Evolutionary conservation across 768 basidiomycete genomes (phyloP), one percentile per base, ranked within the genome.

Genomic region (Lactifluus subvellereus): DNA sequence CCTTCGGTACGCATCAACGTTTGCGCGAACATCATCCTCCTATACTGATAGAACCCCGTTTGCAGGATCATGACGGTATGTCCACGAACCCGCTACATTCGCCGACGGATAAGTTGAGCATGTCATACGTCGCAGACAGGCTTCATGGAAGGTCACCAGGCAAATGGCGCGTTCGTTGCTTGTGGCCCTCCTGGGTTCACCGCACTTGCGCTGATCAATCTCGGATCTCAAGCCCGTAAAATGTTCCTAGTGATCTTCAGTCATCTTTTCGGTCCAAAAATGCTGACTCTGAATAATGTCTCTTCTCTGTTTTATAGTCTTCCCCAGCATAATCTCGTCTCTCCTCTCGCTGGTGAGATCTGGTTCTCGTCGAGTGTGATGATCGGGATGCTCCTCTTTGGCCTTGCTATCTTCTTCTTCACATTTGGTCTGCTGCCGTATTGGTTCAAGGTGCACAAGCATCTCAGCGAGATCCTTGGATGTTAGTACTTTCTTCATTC

Each of bases 111-210:
- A 10, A 33, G n/a, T 48, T 43, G 32, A 56, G 33, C 11, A 43
- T 32, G 4, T 27, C 57, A n/a, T 62, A 1, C 0, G 14, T 48
- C 47, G 3, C 56, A 78, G 79, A 79, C 80, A 11, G 79, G 79
- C 14, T 78, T 80, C 65, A 71, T 79, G 59, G 74, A 79, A 52
- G 78, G 79, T 10, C 79, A 78, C 67, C 78, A 79, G 61, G 80
- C 80, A 6, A 80, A 78, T 57, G 77, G 77, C 16, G 79, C 80
- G 3, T 80, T 81, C 66, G 75, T 81, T 37, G 78, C 77, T 37
- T 77, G 76, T 59, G 79, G 80, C 4, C 80, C 80, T 6, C 80
- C 79, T 13, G 79, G 79, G 1, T 81, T 81, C 67, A 81, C 79
- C 2, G 79, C 80, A 0, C 72, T 80, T 27, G 78, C 79, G 0